Percentiles rank a stretch among this genome's conserved stretches.
Evolutionary conservation across 352 stramenopile species (phyloP).

Genomic region (Phytophthora tentaculata): DNA sequence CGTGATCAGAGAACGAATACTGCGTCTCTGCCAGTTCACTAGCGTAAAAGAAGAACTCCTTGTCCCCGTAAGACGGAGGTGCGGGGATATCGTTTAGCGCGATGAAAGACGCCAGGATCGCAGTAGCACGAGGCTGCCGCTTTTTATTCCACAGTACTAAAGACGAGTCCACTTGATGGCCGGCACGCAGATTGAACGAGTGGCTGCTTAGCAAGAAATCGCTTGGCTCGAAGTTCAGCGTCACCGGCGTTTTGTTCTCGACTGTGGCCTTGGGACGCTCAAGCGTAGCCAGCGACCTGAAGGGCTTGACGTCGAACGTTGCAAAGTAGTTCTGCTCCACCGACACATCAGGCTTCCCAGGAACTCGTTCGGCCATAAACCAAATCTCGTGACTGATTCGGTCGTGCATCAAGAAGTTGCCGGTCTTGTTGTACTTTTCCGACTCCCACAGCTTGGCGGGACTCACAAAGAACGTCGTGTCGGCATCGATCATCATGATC

Average conservation of each 20-base stretch:
- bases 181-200: conserved; percentile 43
- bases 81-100: conserved; percentile 26
- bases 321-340: conserved; percentile 40
- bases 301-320: conserved; percentile 34
- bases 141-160: conserved; percentile 58
- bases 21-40: conserved; percentile 52
- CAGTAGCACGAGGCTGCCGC: conserved; percentile 45
- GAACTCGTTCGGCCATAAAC: conserved; percentile 34
- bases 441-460: conserved; percentile 53
- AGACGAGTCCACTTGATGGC: conserved; percentile 57
- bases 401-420: conserved; percentile 69
- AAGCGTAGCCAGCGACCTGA: conserved; percentile 26
- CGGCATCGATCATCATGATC: conserved; percentile 69
- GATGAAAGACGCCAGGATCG: conserved; percentile 50
- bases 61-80: conserved; percentile 53
- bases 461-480: conserved; percentile 63
- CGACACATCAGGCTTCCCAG: conserved; percentile 24
- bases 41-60: conserved; percentile 57
- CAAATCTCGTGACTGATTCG: conserved; percentile 44
- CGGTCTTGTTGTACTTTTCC: conserved; percentile 50
- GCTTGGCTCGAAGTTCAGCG: conserved; percentile 36
- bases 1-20: conserved; percentile 49
- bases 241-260: conserved; percentile 28
- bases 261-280: conserved; percentile 26
- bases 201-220: conserved; percentile 40